Evolutionary conservation across 164 flowering plant genomes (phyloP).

Genomic region (Magnolia officinalis): DNA sequence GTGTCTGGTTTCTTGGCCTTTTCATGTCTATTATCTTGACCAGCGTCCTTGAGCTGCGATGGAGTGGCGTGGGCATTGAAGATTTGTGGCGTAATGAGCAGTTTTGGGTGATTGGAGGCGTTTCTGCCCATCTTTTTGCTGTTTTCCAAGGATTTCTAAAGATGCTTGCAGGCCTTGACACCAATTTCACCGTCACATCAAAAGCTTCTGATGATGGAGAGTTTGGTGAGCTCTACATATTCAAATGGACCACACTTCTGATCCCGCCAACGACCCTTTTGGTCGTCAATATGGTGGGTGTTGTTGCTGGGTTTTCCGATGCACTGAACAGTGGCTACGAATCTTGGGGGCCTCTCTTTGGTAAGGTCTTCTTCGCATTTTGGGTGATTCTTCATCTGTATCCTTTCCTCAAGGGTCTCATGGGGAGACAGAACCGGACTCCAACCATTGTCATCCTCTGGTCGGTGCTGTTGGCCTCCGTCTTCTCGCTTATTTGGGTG

Average conservation of each 20-base stretch:
- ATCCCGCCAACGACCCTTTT: conserved; percentile 95
- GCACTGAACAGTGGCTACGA: conserved; percentile 89
- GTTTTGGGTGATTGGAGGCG: conserved; percentile 99
- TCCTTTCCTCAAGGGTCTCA: conserved; percentile 96
- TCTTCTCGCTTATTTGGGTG: conserved; percentile 94
- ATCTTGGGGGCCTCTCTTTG: conserved; percentile 95
- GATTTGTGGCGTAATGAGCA: conserved; percentile 96
- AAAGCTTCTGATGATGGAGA: conserved; percentile 82
- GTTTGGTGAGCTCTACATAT: conserved; percentile 76
- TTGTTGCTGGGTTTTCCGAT: conserved; percentile 92
- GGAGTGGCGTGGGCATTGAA: conserved; percentile 95
- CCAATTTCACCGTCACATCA: conserved; percentile 92
- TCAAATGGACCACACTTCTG: conserved; percentile 92
- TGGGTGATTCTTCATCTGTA: conserved; percentile 95
- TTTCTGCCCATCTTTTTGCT: conserved; percentile 96
- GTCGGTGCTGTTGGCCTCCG: conserved; percentile 91
- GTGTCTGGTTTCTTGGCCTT: conserved; percentile 76
- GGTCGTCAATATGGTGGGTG: conserved; percentile 77
- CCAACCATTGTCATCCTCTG: conserved; percentile 87
- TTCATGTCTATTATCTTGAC: conserved; percentile 85
- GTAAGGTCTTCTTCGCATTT: conserved; percentile 85
- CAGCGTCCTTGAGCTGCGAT: conserved; percentile 85
- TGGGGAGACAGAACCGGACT: conserved; percentile 91
- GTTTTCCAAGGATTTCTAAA: conserved; percentile 93
- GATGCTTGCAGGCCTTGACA: conserved; percentile 85